phyloP scores from a whole-genome alignment of 192 early-diverging fungal genomes.

The Backusella tarrabulga region DNA sequence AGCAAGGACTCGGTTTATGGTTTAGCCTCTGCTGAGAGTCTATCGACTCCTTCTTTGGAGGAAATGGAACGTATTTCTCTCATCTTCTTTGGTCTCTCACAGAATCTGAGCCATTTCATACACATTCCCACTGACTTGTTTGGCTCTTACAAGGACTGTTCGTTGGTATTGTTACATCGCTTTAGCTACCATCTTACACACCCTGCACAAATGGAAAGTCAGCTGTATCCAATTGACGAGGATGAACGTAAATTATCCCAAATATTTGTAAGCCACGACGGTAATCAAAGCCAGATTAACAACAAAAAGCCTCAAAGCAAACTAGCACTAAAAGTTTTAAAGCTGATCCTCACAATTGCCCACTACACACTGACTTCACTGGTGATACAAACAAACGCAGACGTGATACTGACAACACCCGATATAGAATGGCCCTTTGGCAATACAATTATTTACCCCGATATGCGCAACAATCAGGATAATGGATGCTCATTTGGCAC shows the following conservation, averaged over 20 bases:
- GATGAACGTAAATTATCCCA: conserved; percentile 4
- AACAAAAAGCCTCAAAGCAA: conserved; percentile 18
- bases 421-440: conserved; percentile 43
- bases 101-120: background rate
- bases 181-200: conserved; percentile 19
- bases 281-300: background rate
- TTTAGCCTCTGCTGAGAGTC: conserved; percentile 11
- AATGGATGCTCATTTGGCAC: conserved; percentile 42
- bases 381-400: conserved; percentile 36
- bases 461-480: conserved; percentile 25
- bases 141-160: conserved; percentile 16
- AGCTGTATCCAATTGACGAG: conserved; percentile 17
- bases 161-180: conserved; percentile 8
- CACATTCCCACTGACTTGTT: conserved; percentile 10
- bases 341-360: conserved; percentile 23
- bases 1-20: conserved; percentile 8
- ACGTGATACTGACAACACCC: conserved; percentile 29
- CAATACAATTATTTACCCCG: conserved; percentile 37
- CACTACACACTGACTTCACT: conserved; percentile 38
- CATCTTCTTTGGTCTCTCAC: conserved; percentile 49
- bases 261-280: background rate
- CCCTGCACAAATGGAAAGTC: conserved; percentile 22
- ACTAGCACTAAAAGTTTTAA: background rate
- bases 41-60: conserved; percentile 45
- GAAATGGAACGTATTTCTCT: conserved; percentile 54